Percentiles rank a stretch among this genome's conserved stretches.
Conservation (phyloP, 2,329 filamentous ascomycete species). For the Lasiodiplodia citricola region DNA sequence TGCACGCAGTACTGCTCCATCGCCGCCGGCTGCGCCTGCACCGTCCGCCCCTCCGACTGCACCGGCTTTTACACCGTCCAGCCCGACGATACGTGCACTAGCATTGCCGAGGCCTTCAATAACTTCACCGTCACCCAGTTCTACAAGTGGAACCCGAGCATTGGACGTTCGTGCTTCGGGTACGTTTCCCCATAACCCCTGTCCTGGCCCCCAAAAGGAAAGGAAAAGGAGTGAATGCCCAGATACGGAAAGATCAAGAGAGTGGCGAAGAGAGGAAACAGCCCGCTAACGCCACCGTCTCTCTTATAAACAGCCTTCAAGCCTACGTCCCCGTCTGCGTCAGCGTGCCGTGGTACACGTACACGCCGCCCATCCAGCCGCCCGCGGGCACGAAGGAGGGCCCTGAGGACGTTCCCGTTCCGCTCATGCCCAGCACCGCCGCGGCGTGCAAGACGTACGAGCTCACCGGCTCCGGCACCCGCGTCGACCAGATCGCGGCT, state of each 20-base stretch:
- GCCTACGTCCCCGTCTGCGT: constrained; percentile 44
- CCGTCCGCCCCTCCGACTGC: constrained; percentile 35
- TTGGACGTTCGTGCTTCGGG: constrained; percentile 17
- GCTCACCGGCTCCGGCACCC: constrained; percentile 30
- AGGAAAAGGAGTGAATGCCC: neutral
- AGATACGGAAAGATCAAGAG: neutral
- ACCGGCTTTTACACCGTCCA: constrained; percentile 36
- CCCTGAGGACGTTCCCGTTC: constrained; percentile 33
- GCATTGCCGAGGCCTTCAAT: constrained; percentile 37
- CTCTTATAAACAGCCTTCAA: constrained; percentile 30
- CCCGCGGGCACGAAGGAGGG: constrained; percentile 29
- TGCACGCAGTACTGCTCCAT: constrained; percentile 34
- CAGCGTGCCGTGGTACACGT: constrained; percentile 33
- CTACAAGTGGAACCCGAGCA: constrained; percentile 42
- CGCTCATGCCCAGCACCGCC: constrained; percentile 39
- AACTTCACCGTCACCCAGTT: constrained; percentile 44
- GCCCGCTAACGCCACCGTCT: constrained; percentile 30
- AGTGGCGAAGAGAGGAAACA: neutral
- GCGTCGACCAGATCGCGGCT: constrained; percentile 5
- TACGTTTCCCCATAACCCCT: neutral
- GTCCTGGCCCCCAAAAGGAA: neutral
- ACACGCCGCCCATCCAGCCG: constrained; percentile 32
- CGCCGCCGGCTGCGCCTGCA: constrained; percentile 34
- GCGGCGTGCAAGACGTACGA: constrained; percentile 38
- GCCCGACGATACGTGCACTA: constrained; percentile 38